These are phyloP conservation scores for Geotrichum australiense DNA, from an alignment of 1,139 yeast species.

Conservation along the genomic window DNA sequence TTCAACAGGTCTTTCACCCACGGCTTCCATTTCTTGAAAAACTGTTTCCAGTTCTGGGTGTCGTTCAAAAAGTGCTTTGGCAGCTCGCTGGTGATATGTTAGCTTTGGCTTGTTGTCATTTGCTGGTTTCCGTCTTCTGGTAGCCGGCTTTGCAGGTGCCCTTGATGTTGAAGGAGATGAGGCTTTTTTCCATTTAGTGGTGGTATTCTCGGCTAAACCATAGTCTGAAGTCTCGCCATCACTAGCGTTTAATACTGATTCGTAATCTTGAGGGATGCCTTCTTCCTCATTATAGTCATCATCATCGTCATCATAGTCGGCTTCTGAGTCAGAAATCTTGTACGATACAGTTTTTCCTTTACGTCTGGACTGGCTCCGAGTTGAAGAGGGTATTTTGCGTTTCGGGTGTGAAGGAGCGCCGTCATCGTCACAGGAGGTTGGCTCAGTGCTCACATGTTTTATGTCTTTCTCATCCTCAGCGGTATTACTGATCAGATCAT, in stretches of 20 bases:
- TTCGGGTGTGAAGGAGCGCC: conserved; percentile 4
- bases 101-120: conserved; percentile 3
- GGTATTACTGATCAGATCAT: too few species aligned
- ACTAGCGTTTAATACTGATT: too few species aligned
- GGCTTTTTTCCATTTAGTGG: too few species aligned
- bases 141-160: too few species aligned
- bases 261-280: not conserved
- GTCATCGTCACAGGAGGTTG: conserved; percentile 13
- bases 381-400: too few species aligned
- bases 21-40: conserved; percentile 52
- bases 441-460: conserved; percentile 10
- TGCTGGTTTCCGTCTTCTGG: conserved; percentile 1
- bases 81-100: conserved; percentile 30
- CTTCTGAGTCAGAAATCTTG: not conserved
- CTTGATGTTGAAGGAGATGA: too few species aligned
- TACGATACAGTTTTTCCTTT: not conserved
- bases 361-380: not conserved
- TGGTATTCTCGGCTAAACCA: too few species aligned
- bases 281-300: conserved; percentile 2
- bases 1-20: not conserved
- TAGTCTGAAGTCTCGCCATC: conserved; percentile 1
- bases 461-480: too few species aligned
- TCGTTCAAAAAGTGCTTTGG: conserved; percentile 55
- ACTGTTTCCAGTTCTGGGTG: conserved; percentile 75
- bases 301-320: not conserved